Percentiles rank a stretch among this genome's conserved stretches.
Conservation (phyloP, 192 early-diverging fungal species). For the Geranomyces variabilis region DNA sequence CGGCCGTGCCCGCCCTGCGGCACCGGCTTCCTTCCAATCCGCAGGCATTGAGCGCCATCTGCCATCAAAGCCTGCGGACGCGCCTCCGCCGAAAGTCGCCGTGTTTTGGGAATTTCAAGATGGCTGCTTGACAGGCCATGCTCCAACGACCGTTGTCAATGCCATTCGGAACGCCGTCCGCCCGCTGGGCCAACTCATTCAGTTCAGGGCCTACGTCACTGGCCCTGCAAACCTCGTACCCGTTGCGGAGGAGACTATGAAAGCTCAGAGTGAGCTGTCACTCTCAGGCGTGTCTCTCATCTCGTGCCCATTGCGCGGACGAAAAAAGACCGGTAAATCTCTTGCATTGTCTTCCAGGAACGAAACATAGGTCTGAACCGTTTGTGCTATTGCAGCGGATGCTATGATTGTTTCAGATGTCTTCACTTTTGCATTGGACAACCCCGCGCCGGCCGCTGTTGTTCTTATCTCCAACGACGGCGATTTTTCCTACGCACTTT, state of each 20-base stretch:
- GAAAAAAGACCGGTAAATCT: slow-evolving; percentile 8
- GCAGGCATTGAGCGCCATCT: no score
- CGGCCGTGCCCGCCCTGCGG: no score
- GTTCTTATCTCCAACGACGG: slow-evolving; percentile 13
- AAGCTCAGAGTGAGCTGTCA: slow-evolving; percentile 2
- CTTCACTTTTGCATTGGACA: slow-evolving; percentile 20
- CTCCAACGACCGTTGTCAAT: no score
- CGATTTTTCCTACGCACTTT: slow-evolving; percentile 14
- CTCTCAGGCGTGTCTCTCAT: slow-evolving; percentile 16
- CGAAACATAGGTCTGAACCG: background rate
- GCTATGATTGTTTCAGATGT: slow-evolving; percentile 16
- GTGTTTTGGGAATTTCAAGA: no score
- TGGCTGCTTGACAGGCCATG: no score
- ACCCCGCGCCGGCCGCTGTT: slow-evolving; percentile 13
- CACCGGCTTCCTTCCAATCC: no score
- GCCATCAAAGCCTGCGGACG: no score
- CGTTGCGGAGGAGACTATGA: background rate
- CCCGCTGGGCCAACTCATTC: no score
- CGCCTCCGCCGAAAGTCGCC: no score
- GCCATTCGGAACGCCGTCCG: no score
- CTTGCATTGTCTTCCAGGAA: background rate
- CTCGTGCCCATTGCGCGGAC: slow-evolving; percentile 6
- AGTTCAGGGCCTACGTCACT: no score
- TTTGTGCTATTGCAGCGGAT: slow-evolving; percentile 3
- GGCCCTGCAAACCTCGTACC: no score